Base-by-base conservation (phyloP, 192 early-diverging fungal genomes). In the Umbelopsis isabellina region DNA sequence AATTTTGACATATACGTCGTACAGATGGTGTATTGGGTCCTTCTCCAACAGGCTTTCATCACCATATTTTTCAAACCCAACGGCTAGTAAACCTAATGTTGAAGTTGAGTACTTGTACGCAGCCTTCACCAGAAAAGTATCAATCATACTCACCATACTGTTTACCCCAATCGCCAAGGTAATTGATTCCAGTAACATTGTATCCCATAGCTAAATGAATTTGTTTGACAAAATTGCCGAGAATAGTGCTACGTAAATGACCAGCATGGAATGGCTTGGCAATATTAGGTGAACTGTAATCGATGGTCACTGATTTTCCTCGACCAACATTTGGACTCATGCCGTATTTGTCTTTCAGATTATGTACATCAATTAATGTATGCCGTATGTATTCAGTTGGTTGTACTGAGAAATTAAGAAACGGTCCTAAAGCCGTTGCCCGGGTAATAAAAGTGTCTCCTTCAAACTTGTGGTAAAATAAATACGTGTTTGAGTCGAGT, bases 111-210 rank as follows among this genome's bases (percentile, higher is more conserved):
- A 33, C 44, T 6, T 41, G 4, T 49, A 53, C 21, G 2, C 15
- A 10, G 7, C 12, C 25, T 44, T 37, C 18, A n/a, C 15, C 15
- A n/a, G 30, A 16, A 65, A 58, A 58, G 12, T 12, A 0, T 52
- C 23, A 4, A 12, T 48, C 4, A 16, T 3, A 66, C 86, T 71
- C 83, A 87, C 93, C 97, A 80, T 94, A 99, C 79, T 98, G 96
- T 75, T 96, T 99, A 27, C 97, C 97, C 97, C 97, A 99, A 75
- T 99, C 96, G 23, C 97, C 97, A 21, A 99, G 80, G 76, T 99
- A 97, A 81, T 99, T 99, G 73, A 97, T 94, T 7, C 87, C 85
- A 37, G 94, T 83, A 5, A 90, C 89, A 1, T 90, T 88, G 80
- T 91, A 94, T 22, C 95, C 96, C 69, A 88, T 86, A 37, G 91